Conservation (phyloP, 768 basidiomycete species). For the Tephrocybe rancida region DNA sequence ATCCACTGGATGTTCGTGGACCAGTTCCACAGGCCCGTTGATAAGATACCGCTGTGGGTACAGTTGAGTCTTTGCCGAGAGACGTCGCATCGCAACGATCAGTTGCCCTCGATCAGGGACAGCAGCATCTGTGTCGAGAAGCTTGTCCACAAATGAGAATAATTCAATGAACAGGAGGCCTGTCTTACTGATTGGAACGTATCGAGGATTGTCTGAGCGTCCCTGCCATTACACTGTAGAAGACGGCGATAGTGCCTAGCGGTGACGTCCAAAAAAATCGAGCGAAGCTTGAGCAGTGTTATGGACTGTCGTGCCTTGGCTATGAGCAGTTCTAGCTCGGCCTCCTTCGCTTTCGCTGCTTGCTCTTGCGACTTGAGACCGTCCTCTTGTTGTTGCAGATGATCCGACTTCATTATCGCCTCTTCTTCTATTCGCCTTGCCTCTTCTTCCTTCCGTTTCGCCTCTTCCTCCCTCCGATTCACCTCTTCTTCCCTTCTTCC, state of each 20-base stretch:
- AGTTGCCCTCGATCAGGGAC: slow-evolving; percentile 1
- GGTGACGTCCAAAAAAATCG: background rate
- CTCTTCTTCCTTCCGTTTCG: background rate
- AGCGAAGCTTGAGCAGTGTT: background rate
- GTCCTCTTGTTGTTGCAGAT: background rate
- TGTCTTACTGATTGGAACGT: slow-evolving; percentile 3
- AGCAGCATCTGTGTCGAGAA: background rate
- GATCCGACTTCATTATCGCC: background rate
- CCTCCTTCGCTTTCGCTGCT: background rate
- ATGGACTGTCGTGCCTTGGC: background rate
- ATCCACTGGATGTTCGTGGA: background rate
- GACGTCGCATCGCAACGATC: slow-evolving; percentile 5
- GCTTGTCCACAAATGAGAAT: background rate
- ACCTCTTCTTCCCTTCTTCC: background rate
- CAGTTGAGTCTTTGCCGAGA: slow-evolving; percentile 7
- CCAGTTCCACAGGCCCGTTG: background rate
- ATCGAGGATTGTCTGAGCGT: slow-evolving; percentile 8
- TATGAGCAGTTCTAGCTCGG: background rate
- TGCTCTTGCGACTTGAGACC: background rate
- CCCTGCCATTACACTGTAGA: background rate
- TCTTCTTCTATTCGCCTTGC: background rate
- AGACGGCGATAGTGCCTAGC: background rate
- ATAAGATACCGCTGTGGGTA: slow-evolving; percentile 3
- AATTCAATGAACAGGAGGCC: background rate
- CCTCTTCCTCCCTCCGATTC: background rate